Conservation (phyloP, 1,284 basidiomycete species). For the Puccinia sorghi region DNA sequence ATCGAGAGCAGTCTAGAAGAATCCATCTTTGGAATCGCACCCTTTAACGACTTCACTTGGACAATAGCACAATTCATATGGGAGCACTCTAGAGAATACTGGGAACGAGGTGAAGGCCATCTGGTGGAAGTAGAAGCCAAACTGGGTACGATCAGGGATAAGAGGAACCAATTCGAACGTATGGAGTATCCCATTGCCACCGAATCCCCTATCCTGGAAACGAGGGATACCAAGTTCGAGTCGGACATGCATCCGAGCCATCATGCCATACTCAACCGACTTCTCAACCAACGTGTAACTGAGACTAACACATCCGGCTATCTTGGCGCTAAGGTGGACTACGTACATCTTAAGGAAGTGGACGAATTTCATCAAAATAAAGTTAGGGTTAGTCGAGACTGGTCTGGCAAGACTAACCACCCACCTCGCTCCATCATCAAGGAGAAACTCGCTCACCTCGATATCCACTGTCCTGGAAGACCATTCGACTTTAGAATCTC, state of each 20-base stretch:
- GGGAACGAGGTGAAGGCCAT: constrained; percentile 40
- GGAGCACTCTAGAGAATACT: constrained; percentile 52
- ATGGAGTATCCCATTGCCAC: constrained; percentile 71
- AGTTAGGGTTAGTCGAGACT: constrained; percentile 73
- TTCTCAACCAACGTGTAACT: constrained; percentile 75
- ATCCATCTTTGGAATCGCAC: constrained; percentile 87
- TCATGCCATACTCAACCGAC: constrained; percentile 78
- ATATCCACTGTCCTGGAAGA: constrained; percentile 79
- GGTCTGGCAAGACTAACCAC: constrained; percentile 62
- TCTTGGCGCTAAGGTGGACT: constrained; percentile 67
- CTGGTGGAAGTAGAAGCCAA: constrained; percentile 84
- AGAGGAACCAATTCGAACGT: constrained; percentile 65
- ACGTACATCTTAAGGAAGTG: constrained; percentile 74
- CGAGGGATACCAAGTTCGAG: constrained; percentile 68
- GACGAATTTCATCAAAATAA: constrained; percentile 73
- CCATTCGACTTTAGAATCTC: constrained; percentile 87
- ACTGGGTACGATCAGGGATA: constrained; percentile 72
- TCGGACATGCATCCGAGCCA: constrained; percentile 87
- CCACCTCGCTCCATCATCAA: constrained; percentile 66
- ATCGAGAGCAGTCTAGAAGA: constrained; percentile 65
- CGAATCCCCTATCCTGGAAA: constrained; percentile 69
- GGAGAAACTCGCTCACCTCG: constrained; percentile 78
- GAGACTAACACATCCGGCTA: constrained; percentile 62
- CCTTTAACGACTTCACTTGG: constrained; percentile 88
- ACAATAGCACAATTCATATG: constrained; percentile 85